Base-by-base conservation (phyloP, 2,329 filamentous ascomycete species). In the Mycocentrospora acerina region DNA sequence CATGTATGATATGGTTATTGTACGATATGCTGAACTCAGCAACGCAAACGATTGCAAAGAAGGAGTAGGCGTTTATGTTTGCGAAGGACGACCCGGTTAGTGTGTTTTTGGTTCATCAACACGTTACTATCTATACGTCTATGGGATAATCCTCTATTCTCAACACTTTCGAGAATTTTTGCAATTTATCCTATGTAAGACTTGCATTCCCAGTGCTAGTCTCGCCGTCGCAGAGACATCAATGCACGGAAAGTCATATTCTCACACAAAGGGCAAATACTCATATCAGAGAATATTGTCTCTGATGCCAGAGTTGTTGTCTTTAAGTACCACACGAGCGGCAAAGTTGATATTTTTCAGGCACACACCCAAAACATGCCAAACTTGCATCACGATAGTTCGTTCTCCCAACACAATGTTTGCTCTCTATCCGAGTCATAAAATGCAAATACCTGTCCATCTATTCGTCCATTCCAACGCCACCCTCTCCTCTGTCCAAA, bases 401-500 rank as follows among this genome's bases (percentile, higher is more conserved):
- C 17, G 27, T 10, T 13, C 19, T 30, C 15, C 10, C 25, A 15
- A 17, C 37, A 28, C 13, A 4, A 35, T 43, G 40, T 45, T 47
- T 50, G 48, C 11, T 39, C 22, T 15, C 17, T 28, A 14, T 18
- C 22, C 43, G 39, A 15, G 22, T 32, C 22, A n/a, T 26, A 7
- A n/a, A 14, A 29, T 30, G 37, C 32, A 44, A 29, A 32, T 36
- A 40, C 31, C 37, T 29, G 42, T 32, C 32, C 24, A 40, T 32
- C 32, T 18, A 40, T 42, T 44, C 24, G 36, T 35, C 37, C 26
- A 39, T 25, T 31, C 16, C 35, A 34, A 33, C 40, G 43, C 37
- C 42, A 40, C 36, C 29, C 18, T 14, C 27, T 37, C 33, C 11
- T 29, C 29, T 32, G 17, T 35, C 24, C 45, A 48, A 45, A 47